Evolutionary conservation across 2,329 filamentous ascomycete species (phyloP).

Genomic region (Macrophomina pseudophaseolina): DNA sequence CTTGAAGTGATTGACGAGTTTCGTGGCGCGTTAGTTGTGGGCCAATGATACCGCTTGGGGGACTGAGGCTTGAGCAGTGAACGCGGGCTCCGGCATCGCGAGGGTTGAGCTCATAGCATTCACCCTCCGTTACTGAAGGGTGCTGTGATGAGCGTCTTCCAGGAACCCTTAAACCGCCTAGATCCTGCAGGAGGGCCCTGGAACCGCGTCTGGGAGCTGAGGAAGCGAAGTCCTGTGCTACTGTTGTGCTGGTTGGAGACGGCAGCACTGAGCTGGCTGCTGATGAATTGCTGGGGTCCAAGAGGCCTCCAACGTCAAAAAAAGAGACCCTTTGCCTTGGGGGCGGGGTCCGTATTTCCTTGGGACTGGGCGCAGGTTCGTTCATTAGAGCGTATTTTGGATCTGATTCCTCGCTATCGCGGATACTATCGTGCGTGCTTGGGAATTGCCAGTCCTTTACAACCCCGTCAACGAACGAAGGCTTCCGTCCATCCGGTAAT

Average conservation of each 20-base stretch:
- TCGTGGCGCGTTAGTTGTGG: conserved; percentile 28
- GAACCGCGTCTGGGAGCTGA: conserved; percentile 35
- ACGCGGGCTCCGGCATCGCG: conserved; percentile 13
- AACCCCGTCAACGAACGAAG: conserved; percentile 16
- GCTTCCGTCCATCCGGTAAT: conserved; percentile 10
- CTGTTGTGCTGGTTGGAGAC: conserved; percentile 38
- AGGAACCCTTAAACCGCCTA: conserved; percentile 36
- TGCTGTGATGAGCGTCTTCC: conserved; percentile 15
- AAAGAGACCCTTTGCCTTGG: conserved; percentile 72
- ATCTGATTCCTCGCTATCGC: conserved; percentile 34
- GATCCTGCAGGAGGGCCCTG: conserved; percentile 37
- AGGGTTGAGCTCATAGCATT: conserved; percentile 22
- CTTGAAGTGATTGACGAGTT: conserved; percentile 8
- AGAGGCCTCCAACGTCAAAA: conserved; percentile 80
- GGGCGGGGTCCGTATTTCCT: conserved; percentile 44
- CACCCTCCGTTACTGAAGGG: conserved; percentile 21
- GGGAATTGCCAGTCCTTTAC: conserved; percentile 42
- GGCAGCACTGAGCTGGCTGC: conserved; percentile 23
- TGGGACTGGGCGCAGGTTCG: conserved; percentile 45
- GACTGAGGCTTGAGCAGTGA: conserved; percentile 1
- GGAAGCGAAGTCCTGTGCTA: conserved; percentile 49
- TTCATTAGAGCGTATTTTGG: conserved; percentile 31
- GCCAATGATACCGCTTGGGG: conserved; percentile 4
- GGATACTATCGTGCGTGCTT: conserved; percentile 30
- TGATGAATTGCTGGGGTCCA: conserved; percentile 53